Conservation (phyloP, 306 rosid genomes). For the Prunus mongolica region DNA sequence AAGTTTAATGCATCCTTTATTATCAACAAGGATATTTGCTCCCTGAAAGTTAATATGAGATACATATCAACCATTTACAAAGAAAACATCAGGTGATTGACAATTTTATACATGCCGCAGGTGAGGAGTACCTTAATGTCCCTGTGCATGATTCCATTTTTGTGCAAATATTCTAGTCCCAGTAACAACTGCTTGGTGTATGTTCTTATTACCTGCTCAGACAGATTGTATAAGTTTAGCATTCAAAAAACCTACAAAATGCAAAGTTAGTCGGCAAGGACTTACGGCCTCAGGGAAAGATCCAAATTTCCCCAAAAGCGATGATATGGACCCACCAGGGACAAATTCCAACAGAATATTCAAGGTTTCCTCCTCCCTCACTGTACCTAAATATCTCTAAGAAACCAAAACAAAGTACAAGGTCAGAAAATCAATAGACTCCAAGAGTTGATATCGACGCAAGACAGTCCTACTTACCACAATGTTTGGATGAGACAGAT, state of each 20-base stretch:
- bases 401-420: conserved; percentile 24
- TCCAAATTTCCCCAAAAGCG: conserved; percentile 96
- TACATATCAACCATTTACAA: conserved; percentile 15
- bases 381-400: conserved; percentile 96
- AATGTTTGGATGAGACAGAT: conserved; percentile 91
- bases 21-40: conserved; percentile 98
- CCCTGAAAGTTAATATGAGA: conserved; percentile 58
- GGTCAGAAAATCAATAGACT: conserved; percentile 24
- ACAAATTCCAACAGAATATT: conserved; percentile 96
- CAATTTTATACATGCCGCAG: conserved; percentile 2
- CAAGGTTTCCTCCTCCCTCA: conserved; percentile 83
- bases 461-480: conserved; percentile 71
- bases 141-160: conserved; percentile 96
- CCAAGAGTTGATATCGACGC: conserved; percentile 17
- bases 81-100: background rate
- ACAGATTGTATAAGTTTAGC: conserved; percentile 22
- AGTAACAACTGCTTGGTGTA: conserved; percentile 82
- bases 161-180: conserved; percentile 94
- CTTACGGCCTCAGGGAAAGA: conserved; percentile 98
- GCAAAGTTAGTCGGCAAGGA: conserved; percentile 21
- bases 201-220: conserved; percentile 77
- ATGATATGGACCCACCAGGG: conserved; percentile 98
- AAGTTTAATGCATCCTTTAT: conserved; percentile 95
- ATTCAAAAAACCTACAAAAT: conserved; percentile 12
- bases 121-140: conserved; percentile 74